Conservation (phyloP, 345 rosid genomes). For the Syzygium aqueum region DNA sequence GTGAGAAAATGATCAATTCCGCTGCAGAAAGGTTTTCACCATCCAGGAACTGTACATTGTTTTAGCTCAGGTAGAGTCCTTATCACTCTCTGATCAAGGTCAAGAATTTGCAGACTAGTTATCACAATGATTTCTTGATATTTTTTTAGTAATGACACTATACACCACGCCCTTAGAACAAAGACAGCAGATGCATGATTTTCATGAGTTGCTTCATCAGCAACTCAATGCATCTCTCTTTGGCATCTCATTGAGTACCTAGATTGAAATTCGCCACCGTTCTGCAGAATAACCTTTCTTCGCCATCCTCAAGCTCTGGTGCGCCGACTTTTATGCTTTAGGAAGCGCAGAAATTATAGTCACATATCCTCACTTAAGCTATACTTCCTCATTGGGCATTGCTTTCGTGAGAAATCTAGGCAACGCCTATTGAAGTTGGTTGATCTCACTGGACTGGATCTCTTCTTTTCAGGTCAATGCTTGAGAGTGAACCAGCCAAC, state of each 20-base stretch:
- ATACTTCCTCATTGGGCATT: neutral
- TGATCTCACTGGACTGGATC: neutral
- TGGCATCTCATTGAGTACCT: neutral
- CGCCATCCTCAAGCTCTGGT: neutral
- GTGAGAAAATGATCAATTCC: conserved; percentile 50
- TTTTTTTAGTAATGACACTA: neutral
- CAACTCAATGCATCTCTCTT: neutral
- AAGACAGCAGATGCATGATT: neutral
- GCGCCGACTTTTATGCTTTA: neutral
- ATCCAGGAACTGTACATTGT: conserved; percentile 15
- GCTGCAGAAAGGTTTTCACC: conserved; percentile 5
- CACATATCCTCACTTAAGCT: neutral
- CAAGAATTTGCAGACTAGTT: neutral
- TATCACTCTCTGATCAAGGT: neutral
- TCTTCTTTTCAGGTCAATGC: neutral
- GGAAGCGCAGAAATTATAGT: neutral
- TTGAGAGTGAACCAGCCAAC: neutral
- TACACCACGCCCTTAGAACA: neutral
- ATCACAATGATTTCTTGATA: neutral
- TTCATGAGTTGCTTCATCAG: neutral
- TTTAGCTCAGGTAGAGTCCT: conserved; percentile 35
- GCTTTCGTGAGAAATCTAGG: neutral
- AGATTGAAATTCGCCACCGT: neutral
- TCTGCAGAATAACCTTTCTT: neutral
- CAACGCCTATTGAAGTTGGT: neutral